These are phyloP conservation scores for Sonneratia alba DNA, from an alignment of 345 rosid species.

Conservation along the genomic window DNA sequence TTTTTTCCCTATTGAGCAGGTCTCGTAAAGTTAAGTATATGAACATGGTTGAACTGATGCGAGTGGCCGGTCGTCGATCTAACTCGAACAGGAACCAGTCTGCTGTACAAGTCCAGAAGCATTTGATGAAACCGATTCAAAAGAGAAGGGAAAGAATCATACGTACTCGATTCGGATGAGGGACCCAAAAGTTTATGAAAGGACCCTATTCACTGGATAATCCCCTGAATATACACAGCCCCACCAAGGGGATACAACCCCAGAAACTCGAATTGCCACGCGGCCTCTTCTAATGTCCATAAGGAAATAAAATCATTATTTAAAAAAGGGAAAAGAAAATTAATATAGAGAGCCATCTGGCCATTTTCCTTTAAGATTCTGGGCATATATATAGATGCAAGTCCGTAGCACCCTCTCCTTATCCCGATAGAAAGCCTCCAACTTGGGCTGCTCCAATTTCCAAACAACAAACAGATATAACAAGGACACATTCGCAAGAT, in stretches of 20 bases:
- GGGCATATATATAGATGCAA: constrained; percentile 1
- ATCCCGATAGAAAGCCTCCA: not conserved
- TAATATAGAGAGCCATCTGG: not conserved
- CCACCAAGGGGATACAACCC: constrained; percentile 6
- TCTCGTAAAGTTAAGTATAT: no score
- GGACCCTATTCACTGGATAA: not conserved
- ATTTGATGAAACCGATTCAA: not conserved
- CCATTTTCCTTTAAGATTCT: not conserved
- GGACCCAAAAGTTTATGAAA: constrained; percentile 6
- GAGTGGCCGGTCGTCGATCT: no score
- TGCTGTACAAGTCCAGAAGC: not conserved
- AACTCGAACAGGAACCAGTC: no score
- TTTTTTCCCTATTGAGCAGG: not conserved
- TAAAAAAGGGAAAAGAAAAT: not conserved
- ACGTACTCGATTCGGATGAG: not conserved
- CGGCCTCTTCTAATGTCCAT: constrained; percentile 1
- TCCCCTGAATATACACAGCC: not conserved
- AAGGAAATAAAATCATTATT: not conserved
- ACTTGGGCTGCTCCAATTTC: not conserved
- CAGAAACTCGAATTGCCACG: constrained; percentile 11
- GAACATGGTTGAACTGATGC: no score
- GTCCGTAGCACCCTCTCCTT: not conserved
- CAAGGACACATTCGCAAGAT: not conserved
- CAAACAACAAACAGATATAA: not conserved
- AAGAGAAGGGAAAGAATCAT: not conserved